Base-by-base conservation (phyloP, 192 early-diverging fungal species). In the Oehlia diaphana region DNA sequence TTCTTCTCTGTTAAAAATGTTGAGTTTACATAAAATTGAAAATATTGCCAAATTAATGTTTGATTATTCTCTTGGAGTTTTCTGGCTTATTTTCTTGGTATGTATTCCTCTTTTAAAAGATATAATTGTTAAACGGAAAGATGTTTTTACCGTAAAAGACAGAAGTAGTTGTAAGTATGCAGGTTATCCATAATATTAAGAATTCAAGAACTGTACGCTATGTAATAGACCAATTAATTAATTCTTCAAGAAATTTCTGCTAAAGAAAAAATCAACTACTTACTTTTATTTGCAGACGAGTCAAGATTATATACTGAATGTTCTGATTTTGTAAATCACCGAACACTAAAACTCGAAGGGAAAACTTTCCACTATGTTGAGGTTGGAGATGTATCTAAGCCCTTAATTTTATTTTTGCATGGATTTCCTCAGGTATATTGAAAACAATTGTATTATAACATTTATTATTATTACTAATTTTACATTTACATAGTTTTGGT, bases 361-460 rank as follows among this genome's bases (percentile, higher is more conserved):
- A 81, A 81, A 49, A 63, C 33, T n/a, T 81, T 81, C 31, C 80
- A 81, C 19, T 63, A 76, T 39, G 63, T 81, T 50, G 80, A 81
- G 19, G 31, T 35, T 23, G 80, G 80, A 33, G 64, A 81, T 68
- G 49, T 74, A 9, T 35, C 47, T 33, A 75, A 75, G 8, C 80
- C 80, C 8, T 68, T 81, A 13, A 37, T 81, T 12, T 53, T 81
- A 9, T 81, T 81, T 42, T 26, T 81, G 9, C 80, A 81, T 69
- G 80, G 80, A 1, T 81, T 81, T 39, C 80, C 80, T n/a, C 64
- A 81, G 75, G 80, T 81, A 42, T 7, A 35, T 33, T 19, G 67
- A 62, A 16, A 35, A 3, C 0, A 10, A 19, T 23, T 8, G 3
- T n/a, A 42, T 42, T 2, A 39, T 33, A 1, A 42, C 3, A 9